Evolutionary conservation across 768 basidiomycete genomes (phyloP), one percentile per base, ranked within the genome.

Genomic region (Mycena rebaudengoi): DNA sequence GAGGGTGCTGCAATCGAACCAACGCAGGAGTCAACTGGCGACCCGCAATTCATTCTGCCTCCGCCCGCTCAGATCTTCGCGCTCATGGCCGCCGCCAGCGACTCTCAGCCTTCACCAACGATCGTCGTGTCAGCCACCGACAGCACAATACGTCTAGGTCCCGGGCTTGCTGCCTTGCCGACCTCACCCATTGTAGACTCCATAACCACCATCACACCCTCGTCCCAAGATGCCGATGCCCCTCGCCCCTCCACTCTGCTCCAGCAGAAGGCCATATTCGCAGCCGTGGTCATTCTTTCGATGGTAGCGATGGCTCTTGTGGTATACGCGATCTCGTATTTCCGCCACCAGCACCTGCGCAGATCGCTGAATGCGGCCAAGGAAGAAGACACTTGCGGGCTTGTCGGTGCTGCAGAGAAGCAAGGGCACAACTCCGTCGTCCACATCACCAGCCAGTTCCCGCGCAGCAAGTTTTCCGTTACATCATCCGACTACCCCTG

Each of bases 391-490:
- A n/a, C 28, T 13, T 32, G 23, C 39, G 26, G 21, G 45, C 37
- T 21, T 25, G 16, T 21, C 18, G 48, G 39, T 29, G 60, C 30
- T 25, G 30, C 26, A n/a, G 33, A 45, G 45, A 32, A 41, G 60
- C 51, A 59, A 11, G 48, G 54, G 30, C 62, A 55, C 54, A 52
- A 55, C 59, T 64, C 25, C 26, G 60, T 76, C 51, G 62, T 76
- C 6, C 66, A 77, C 60, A 75, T 77, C 61, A 66, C 65, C 12
- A 45, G 65, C 35, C 62, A 72, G 43, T 73, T 72, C 56, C 75
- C 74, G 20, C 62, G 72, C 49, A 75, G 74, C 68, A 74, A 73
- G 54, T 77, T 75, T 51, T 77, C 76, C 18, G 64, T 75, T 35
- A 70, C 71, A 32, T 75, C 74, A 29, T 77, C 76, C 6, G 74